These are phyloP conservation scores for Lachancea waltii DNA, from an alignment of 805 yeast species.

Conservation along the genomic window DNA sequence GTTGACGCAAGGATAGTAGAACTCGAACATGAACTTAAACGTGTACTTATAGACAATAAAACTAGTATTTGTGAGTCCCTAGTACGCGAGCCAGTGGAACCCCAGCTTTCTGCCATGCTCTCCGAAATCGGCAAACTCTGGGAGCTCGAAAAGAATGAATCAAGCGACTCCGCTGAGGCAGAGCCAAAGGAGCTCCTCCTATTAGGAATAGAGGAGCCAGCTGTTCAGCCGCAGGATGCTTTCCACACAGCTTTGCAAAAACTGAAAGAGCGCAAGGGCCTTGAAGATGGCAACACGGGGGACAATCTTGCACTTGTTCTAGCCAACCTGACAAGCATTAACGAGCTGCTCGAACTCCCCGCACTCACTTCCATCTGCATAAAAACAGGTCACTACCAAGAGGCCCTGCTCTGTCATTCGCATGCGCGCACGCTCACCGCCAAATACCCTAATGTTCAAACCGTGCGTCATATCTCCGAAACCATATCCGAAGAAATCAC, in stretches of 20 bases:
- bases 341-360: slow-evolving; percentile 80
- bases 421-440: slow-evolving; percentile 62
- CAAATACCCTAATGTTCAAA: slow-evolving; percentile 48
- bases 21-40: slow-evolving; percentile 41
- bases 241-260: slow-evolving; percentile 27
- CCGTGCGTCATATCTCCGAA: slow-evolving; percentile 26
- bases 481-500: slow-evolving; percentile 27
- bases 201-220: slow-evolving; percentile 12
- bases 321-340: slow-evolving; percentile 60
- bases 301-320: slow-evolving; percentile 37
- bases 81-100: slow-evolving; percentile 21
- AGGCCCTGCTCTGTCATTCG: slow-evolving; percentile 77
- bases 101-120: slow-evolving; percentile 14
- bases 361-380: slow-evolving; percentile 79
- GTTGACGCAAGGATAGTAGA: slow-evolving; percentile 49
- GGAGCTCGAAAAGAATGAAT: slow-evolving; percentile 24
- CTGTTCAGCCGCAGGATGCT: slow-evolving; percentile 23
- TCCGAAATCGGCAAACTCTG: slow-evolving; percentile 26
- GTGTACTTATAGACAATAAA: slow-evolving; percentile 33
- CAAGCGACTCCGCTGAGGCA: slow-evolving; percentile 5
- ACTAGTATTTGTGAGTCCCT: slow-evolving; percentile 40
- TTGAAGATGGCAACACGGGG: slow-evolving; percentile 6
- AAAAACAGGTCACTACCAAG: slow-evolving; percentile 78
- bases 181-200: neutral
- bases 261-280: slow-evolving; percentile 6